Base-by-base conservation (phyloP, 768 basidiomycete genomes). In the Steccherinum ochraceum region DNA sequence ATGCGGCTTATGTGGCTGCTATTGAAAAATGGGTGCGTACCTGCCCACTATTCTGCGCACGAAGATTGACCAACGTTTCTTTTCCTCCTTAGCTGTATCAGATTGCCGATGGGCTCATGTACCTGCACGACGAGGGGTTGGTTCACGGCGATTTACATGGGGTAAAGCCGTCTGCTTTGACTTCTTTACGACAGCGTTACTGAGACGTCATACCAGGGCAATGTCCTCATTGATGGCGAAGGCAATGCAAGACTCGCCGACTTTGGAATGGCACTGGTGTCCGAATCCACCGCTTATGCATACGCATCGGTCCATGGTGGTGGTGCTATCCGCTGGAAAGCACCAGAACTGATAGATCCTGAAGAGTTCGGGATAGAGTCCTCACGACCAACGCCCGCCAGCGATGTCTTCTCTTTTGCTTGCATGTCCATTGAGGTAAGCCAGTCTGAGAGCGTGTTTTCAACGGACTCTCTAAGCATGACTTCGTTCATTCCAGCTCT, bases 131-230 rank as follows among this genome's bases (percentile, higher is more conserved):
- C 18, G 52, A 53, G 30, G 46, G 46, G 5, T 12, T 53, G 2
- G 52, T 44, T 19, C 52, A 53, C 30, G 52, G 52, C 18, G 52
- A 53, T 25, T 21, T 53, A 12, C 46, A 46, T 41, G 47, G 52
- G 4, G 52, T 53, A 24, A 41, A 5, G 51, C 48, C 4, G 18
- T 24, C 10, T 26, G 4, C n/a, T 44, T 3, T 12, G 4, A 10
- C 11, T n/a, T 23, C 18, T 12, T 3, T 16, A 25, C 5, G 19
- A 5, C 18, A 30, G 12, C 23, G 4, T n/a, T 44, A 39, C 23
- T 23, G 7, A 7, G 12, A 11, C 12, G 4, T 23, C 43, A 7
- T n/a, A 30, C 5, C 24, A 52, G 51, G 19, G 12, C 19, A 53
- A 53, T 44, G 24, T 53, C 26, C 47, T 53, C 24, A 26, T 53